Evolutionary conservation across 768 basidiomycete genomes (phyloP).

Genomic region (Suillus americanus): DNA sequence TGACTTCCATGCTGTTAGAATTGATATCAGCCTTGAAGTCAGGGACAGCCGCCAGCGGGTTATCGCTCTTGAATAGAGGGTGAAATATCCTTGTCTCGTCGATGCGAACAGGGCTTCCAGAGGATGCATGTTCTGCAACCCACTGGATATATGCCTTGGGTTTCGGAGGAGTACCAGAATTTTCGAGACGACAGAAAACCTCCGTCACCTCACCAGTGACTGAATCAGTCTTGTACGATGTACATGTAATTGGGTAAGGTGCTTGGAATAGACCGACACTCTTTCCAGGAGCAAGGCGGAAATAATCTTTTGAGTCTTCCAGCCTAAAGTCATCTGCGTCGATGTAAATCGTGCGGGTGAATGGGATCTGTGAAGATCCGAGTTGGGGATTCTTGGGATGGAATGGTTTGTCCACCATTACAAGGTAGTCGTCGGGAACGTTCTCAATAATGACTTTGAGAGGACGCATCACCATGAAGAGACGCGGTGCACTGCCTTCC

Average conservation of each 20-base stretch:
- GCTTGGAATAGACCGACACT: conserved; percentile 96
- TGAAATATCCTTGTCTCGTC: conserved; percentile 93
- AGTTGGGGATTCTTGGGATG: conserved; percentile 93
- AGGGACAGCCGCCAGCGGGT: conserved; percentile 64
- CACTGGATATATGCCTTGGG: conserved; percentile 96
- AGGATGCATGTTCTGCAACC: conserved; percentile 83
- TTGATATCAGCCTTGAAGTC: conserved; percentile 86
- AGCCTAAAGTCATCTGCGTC: conserved; percentile 92
- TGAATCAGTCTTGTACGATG: conserved; percentile 80
- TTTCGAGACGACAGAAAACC: conserved; percentile 77
- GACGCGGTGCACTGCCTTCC: conserved; percentile 81
- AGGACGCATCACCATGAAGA: conserved; percentile 89
- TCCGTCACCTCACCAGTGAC: conserved; percentile 72
- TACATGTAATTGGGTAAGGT: conserved; percentile 89
- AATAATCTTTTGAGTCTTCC: conserved; percentile 92
- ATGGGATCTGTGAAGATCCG: conserved; percentile 78
- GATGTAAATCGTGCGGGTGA: conserved; percentile 89
- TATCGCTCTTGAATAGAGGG: conserved; percentile 91
- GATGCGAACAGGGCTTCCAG: conserved; percentile 79
- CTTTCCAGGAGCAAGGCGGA: conserved; percentile 96
- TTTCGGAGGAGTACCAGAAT: conserved; percentile 64
- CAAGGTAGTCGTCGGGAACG: conserved; percentile 78
- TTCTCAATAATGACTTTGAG: conserved; percentile 92
- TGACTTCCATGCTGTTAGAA: conserved; percentile 75
- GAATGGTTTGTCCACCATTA: conserved; percentile 85